Base-by-base conservation (phyloP, 495 filamentous ascomycete species). In the Lasiosphaeria hispida region DNA sequence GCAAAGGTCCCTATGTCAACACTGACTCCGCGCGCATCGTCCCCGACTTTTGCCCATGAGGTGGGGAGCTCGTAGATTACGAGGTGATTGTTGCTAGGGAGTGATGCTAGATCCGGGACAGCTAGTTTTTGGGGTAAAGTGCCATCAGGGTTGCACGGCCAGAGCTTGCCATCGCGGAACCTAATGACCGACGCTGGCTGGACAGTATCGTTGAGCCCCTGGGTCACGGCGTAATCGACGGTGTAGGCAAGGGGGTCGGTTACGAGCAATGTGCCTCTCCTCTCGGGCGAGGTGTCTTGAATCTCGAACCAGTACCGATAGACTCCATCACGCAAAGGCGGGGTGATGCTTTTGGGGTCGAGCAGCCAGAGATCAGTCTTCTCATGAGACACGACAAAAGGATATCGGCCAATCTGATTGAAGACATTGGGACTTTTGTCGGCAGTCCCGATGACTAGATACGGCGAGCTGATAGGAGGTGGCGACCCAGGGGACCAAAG, bases 11-110 rank as follows among this genome's bases (percentile, higher is more conserved):
- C 69, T 9, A 62, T 42, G 53, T 72, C 69, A 11, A 67, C 55
- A 17, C 68, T 59, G 3, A 58, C 39, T 1, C 53, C 55, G 17
- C 36, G 41, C 3, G 36, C 11, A 18, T 59, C 56, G 11, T 39
- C 38, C 11, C 61, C 57, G 1, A 40, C 60, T 35, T 62, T 69
- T 6, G 59, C 62, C 69, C 67, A 72, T 0, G 62, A 68, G 11
- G 64, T 55, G 8, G 69, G 69, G 0, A 72, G 62, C 51, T 70
- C 69, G 53, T 69, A 72, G 45, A 69, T 64, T 14, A 70, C 64
- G 33, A 70, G 39, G 10, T 69, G 60, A 52, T 70, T 70, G 58
- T 72, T 72, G 45, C 62, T 47, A n/a, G 67, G 65, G 6, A 72
- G 58, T 3, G 30, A 35, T 2, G 61, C 57, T n/a, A 61, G 59